Evolutionary conservation across 2,329 filamentous ascomycete genomes (phyloP).

Genomic region (Aspergillus pseudoterreus): DNA sequence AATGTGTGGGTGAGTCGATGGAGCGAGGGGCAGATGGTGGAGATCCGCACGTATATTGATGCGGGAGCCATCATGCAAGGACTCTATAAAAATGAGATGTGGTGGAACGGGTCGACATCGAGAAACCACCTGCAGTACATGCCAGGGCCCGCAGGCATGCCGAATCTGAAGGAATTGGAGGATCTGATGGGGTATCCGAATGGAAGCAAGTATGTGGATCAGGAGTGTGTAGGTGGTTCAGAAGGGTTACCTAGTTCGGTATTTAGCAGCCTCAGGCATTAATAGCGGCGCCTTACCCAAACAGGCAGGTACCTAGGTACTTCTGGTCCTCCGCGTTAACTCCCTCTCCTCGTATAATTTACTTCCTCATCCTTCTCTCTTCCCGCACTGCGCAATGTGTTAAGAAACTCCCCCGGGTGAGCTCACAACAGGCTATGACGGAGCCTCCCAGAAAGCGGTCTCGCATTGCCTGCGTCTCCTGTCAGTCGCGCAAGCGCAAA

Average conservation of each 20-base stretch:
- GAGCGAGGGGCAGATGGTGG: slow-evolving; percentile 29
- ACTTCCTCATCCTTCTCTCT: background rate
- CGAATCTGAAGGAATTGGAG: slow-evolving; percentile 24
- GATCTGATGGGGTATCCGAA: slow-evolving; percentile 25
- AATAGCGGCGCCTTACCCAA: background rate
- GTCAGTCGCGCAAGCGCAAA: slow-evolving; percentile 54
- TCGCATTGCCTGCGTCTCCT: slow-evolving; percentile 48
- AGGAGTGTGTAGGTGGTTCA: background rate
- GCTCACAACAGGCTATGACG: slow-evolving; percentile 16
- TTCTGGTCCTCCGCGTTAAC: background rate
- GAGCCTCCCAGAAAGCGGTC: slow-evolving; percentile 38
- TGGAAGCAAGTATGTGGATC: slow-evolving; percentile 23
- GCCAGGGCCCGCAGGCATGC: slow-evolving; percentile 32
- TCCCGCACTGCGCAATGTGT: background rate
- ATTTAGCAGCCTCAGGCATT: background rate
- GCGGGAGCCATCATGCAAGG: slow-evolving; percentile 25
- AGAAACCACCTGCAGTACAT: slow-evolving; percentile 28
- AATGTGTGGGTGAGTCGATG: slow-evolving; percentile 34
- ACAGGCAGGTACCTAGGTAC: background rate
- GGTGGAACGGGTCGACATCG: slow-evolving; percentile 29
- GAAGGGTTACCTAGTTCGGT: background rate
- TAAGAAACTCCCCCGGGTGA: background rate
- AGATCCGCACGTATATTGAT: slow-evolving; percentile 32
- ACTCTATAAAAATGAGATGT: slow-evolving; percentile 30
- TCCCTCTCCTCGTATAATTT: background rate